Evolutionary conservation across 2,329 filamentous ascomycete genomes (phyloP).

Genomic region (Aspergillus pseudotamarii): DNA sequence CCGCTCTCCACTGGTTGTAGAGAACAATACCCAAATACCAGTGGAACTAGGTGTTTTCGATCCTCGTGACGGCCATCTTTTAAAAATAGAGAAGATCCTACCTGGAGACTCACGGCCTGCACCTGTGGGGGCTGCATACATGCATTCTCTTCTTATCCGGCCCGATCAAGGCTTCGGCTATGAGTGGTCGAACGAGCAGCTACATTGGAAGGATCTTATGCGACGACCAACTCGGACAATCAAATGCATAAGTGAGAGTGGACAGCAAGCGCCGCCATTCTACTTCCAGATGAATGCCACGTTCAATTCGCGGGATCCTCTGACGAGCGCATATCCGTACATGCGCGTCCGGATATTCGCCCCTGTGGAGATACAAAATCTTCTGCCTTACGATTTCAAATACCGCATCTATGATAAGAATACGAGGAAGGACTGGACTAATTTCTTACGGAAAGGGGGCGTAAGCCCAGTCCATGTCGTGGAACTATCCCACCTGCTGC

Average conservation of each 20-base stretch:
- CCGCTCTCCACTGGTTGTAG: slow-evolving; percentile 84
- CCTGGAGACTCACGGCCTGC: slow-evolving; percentile 88
- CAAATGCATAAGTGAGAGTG: slow-evolving; percentile 83
- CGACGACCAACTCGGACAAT: slow-evolving; percentile 83
- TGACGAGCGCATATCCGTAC: slow-evolving; percentile 85
- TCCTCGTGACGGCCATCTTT: slow-evolving; percentile 79
- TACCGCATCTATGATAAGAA: slow-evolving; percentile 99
- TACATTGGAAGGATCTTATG: slow-evolving; percentile 92
- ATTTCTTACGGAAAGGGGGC: slow-evolving; percentile 94
- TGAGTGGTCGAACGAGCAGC: slow-evolving; percentile 83
- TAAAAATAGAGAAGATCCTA: slow-evolving; percentile 97
- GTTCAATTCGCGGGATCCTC: slow-evolving; percentile 80
- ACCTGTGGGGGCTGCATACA: slow-evolving; percentile 86
- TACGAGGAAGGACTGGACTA: slow-evolving; percentile 98
- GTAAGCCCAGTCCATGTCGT: slow-evolving; percentile 97
- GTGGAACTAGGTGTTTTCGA: slow-evolving; percentile 93
- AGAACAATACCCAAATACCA: slow-evolving; percentile 96
- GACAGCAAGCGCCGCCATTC: slow-evolving; percentile 76
- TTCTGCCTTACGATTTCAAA: slow-evolving; percentile 97
- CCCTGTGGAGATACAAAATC: slow-evolving; percentile 89
- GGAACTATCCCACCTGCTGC: slow-evolving; percentile 86
- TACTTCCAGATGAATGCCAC: slow-evolving; percentile 94
- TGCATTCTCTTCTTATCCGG: slow-evolving; percentile 84
- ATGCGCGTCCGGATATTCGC: slow-evolving; percentile 93
- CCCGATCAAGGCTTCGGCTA: slow-evolving; percentile 97